Conservation (phyloP, 768 basidiomycete species). For the Candolleomyces aberdarensis region DNA sequence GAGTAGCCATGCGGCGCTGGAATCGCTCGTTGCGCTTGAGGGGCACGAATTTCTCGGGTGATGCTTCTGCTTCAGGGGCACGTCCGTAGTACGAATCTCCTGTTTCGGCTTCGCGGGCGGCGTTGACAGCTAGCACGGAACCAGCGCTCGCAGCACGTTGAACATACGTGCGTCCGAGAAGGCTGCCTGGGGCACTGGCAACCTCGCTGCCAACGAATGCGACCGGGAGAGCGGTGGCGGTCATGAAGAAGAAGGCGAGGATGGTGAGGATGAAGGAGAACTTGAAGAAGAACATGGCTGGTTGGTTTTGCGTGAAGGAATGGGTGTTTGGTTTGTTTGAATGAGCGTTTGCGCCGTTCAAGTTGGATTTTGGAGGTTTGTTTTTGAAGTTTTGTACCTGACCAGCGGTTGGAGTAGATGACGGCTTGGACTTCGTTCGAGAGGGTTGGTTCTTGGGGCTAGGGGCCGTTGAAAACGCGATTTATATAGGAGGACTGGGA, state of each 20-base stretch:
- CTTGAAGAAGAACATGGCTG: slow-evolving; percentile 3
- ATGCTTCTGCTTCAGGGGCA: background rate
- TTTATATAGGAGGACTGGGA: background rate
- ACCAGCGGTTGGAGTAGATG: background rate
- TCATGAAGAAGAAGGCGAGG: slow-evolving; percentile 3
- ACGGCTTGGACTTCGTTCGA: slow-evolving; percentile 1
- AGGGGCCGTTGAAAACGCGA: background rate
- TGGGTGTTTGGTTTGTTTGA: background rate
- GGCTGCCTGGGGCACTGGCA: background rate
- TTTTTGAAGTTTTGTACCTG: background rate
- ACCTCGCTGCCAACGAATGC: background rate
- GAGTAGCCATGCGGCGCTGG: background rate
- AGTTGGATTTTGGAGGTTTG: background rate
- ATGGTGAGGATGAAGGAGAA: slow-evolving; percentile 3
- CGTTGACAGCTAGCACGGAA: background rate
- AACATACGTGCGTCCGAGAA: background rate
- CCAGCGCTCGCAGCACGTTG: background rate
- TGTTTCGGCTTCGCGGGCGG: background rate
- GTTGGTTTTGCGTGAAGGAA: background rate
- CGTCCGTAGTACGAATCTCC: background rate
- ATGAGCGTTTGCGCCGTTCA: background rate
- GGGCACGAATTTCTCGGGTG: background rate
- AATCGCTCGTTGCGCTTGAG: background rate
- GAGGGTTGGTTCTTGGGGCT: background rate
- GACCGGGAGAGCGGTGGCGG: background rate